Evolutionary conservation across 2,329 filamentous ascomycete genomes (phyloP).

Genomic region (Fusarium bulbicola): DNA sequence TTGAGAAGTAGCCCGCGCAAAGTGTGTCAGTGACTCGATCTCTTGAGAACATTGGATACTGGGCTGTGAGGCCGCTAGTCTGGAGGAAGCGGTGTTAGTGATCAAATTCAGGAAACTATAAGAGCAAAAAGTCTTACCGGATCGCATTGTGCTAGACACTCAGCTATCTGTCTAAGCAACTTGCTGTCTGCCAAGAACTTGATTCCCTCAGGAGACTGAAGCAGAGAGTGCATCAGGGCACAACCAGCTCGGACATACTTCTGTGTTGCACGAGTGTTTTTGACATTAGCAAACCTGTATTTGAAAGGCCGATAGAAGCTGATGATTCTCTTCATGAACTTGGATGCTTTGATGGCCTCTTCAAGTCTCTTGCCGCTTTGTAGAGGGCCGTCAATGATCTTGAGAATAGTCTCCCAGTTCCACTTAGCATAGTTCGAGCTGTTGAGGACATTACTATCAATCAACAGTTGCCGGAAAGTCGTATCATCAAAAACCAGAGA

Average conservation of each 20-base stretch:
- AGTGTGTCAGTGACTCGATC: slow-evolving; percentile 87
- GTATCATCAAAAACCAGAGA: slow-evolving; percentile 65
- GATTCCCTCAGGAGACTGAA: slow-evolving; percentile 86
- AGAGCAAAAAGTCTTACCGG: slow-evolving; percentile 63
- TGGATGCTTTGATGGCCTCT: slow-evolving; percentile 92
- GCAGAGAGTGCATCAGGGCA: slow-evolving; percentile 83
- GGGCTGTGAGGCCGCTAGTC: slow-evolving; percentile 79
- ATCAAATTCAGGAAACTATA: slow-evolving; percentile 8
- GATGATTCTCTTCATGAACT: slow-evolving; percentile 93
- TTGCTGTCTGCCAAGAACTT: slow-evolving; percentile 92
- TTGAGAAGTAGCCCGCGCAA: slow-evolving; percentile 91
- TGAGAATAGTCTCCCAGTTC: slow-evolving; percentile 95
- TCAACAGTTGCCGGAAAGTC: slow-evolving; percentile 69
- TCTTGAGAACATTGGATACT: slow-evolving; percentile 87
- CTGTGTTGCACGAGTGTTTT: slow-evolving; percentile 91
- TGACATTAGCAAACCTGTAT: slow-evolving; percentile 88
- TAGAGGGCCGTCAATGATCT: slow-evolving; percentile 90
- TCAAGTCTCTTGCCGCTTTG: slow-evolving; percentile 91
- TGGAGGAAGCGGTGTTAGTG: slow-evolving; percentile 43
- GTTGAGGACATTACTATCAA: slow-evolving; percentile 86
- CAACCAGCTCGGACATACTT: slow-evolving; percentile 93
- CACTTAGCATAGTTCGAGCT: slow-evolving; percentile 94
- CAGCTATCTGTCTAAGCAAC: slow-evolving; percentile 89
- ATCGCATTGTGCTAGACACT: slow-evolving; percentile 95
- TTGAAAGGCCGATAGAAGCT: slow-evolving; percentile 98